Base-by-base conservation (phyloP, 371 early-diverging fungal genomes). In the Mucor saturninus region DNA sequence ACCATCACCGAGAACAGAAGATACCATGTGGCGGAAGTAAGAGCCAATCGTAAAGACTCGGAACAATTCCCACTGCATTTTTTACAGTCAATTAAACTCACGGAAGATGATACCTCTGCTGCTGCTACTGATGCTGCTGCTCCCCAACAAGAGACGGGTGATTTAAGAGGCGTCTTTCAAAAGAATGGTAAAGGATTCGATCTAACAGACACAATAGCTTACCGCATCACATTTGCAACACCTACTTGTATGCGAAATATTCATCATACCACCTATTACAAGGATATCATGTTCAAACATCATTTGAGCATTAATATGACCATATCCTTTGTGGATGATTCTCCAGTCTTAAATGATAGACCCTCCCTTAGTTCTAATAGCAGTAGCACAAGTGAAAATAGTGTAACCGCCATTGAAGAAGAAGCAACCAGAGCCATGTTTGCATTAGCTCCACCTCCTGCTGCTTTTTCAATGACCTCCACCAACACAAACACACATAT, bases 231-330 rank as follows among this genome's bases (percentile, higher is more conserved):
- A 7, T 69, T 75, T 67, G 64, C 65, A 1, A 75, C 72, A 31
- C 75, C 75, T 5, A 71, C 72, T 4, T 75, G 75, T 52, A 61
- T 65, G 55, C 52, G 63, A 2, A 71, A 75, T 21, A 66, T 75
- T 30, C 75, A 71, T 61, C 75, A 75, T 54, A 64, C 72, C 4
- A 75, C 75, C 14, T 69, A 75, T 51, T 75, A 62, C 38, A 69
- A 72, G 26, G 70, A 69, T 35, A 75, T 75, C 28, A 30, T 67
- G 30, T 68, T 75, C 32, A 64, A 61, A 21, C 75, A 75, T 51
- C 69, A 61, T 54, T 56, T 75, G 15, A 58, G 56, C 50, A 75
- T 75, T 38, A 58, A 43, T n/a, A 49, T 75, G 54, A 67, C 59
- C 2, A 55, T 75, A 26, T 75, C 75, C 0, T 70, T 65, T 58